phyloP scores from a whole-genome alignment of 495 filamentous ascomycete species.

The Penicillium ucsense region DNA sequence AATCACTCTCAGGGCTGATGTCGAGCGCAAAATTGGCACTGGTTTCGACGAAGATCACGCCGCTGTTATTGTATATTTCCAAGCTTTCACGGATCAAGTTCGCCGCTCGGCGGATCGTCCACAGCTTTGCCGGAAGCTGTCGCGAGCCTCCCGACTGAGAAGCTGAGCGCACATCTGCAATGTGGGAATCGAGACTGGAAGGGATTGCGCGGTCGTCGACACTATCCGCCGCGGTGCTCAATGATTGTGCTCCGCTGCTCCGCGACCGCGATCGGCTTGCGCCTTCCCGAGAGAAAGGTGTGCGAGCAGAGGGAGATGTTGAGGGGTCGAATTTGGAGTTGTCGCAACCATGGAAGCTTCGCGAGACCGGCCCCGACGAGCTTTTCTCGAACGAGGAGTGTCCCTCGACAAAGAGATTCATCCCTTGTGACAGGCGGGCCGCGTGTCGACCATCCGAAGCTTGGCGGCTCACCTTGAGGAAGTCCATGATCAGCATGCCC shows the following conservation, averaged over 20 bases:
- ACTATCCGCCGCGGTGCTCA: slow-evolving; percentile 14
- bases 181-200: slow-evolving; percentile 2
- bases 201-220: slow-evolving; percentile 14
- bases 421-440: slow-evolving; percentile 45
- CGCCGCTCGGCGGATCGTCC: slow-evolving; percentile 44
- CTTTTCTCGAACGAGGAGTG: slow-evolving; percentile 23
- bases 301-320: not conserved
- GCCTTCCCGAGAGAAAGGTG: not conserved
- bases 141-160: not conserved
- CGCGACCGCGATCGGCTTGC: slow-evolving; percentile 16
- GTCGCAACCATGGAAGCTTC: not conserved
- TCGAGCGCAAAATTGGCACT: slow-evolving; percentile 14
- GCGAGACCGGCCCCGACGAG: slow-evolving; percentile 1
- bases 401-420: slow-evolving; percentile 54
- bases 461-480: slow-evolving; percentile 49
- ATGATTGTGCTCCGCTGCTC: slow-evolving; percentile 16
- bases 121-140: slow-evolving; percentile 10
- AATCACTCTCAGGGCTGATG: slow-evolving; percentile 18
- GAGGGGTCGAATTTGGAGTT: not conserved
- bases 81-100: slow-evolving; percentile 48
- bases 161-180: not conserved
- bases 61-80: slow-evolving; percentile 37
- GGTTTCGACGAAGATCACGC: slow-evolving; percentile 42
- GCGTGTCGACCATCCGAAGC: slow-evolving; percentile 47
- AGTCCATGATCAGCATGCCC: slow-evolving; percentile 49